phyloP scores from a whole-genome alignment of 768 basidiomycete species.

The Auriculariales sp. region DNA sequence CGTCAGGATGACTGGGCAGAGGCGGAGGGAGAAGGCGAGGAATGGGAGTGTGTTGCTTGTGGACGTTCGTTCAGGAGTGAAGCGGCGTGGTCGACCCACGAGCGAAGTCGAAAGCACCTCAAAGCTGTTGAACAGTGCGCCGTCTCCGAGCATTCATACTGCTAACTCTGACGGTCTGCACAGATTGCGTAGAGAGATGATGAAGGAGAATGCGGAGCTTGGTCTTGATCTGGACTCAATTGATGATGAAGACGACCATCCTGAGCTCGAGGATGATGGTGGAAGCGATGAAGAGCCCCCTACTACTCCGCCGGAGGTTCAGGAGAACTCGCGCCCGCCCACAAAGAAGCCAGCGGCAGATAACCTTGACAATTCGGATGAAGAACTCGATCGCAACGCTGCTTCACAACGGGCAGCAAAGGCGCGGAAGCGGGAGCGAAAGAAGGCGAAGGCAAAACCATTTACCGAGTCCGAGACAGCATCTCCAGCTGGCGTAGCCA shows the following conservation, averaged over 20 bases:
- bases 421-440: constrained; percentile 8
- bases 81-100: constrained; percentile 92
- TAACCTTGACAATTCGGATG: constrained; percentile 1
- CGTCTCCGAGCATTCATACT: background rate
- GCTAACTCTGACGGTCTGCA: background rate
- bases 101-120: constrained; percentile 86
- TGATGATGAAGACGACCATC: constrained; percentile 5
- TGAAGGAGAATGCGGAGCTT: constrained; percentile 53
- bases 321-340: background rate
- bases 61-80: constrained; percentile 80
- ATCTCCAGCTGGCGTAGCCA: constrained; percentile 5
- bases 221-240: constrained; percentile 26
- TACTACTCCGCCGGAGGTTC: constrained; percentile 1
- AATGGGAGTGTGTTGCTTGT: constrained; percentile 95
- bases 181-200: constrained; percentile 61
- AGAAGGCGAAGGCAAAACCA: constrained; percentile 11
- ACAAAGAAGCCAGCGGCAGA: background rate
- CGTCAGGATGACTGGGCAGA: constrained; percentile 65
- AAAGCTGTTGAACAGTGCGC: constrained; percentile 62
- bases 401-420: background rate
- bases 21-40: constrained; percentile 61
- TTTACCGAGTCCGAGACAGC: constrained; percentile 4
- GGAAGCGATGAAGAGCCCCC: background rate
- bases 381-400: background rate
- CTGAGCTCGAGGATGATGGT: background rate